Conservation (phyloP, 805 yeast genomes). For the Nakazawaea holstii region DNA sequence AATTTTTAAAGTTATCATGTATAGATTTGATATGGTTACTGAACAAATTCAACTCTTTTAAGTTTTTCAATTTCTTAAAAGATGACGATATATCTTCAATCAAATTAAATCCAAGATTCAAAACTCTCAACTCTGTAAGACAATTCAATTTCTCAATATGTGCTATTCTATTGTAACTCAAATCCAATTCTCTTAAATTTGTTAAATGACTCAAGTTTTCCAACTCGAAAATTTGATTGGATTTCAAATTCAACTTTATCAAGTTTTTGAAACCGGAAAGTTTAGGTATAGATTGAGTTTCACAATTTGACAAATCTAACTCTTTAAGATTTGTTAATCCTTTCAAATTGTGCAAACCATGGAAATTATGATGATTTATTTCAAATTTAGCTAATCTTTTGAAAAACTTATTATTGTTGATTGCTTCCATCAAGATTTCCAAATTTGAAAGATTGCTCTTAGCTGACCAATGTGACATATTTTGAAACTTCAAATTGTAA, state of each 20-base stretch:
- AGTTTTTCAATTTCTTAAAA: conserved; percentile 5
- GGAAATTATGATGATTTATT: conserved; percentile 7
- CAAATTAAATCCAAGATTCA: conserved; percentile 10
- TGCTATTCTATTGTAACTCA: conserved; percentile 39
- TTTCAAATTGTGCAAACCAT: conserved; percentile 30
- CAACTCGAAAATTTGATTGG: conserved; percentile 9
- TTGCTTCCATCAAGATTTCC: not conserved
- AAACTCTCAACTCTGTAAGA: conserved; percentile 2
- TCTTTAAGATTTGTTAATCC: conserved; percentile 53
- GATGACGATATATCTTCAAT: conserved; percentile 3
- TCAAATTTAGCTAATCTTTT: conserved; percentile 3
- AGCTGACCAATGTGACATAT: conserved; percentile 9
- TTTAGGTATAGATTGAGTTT: conserved; percentile 59
- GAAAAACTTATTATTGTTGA: conserved; percentile 2
- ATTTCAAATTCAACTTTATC: conserved; percentile 59
- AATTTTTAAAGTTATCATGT: conserved; percentile 49
- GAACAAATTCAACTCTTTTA: conserved; percentile 16
- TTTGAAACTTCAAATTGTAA: conserved; percentile 7
- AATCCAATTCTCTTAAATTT: conserved; percentile 7
- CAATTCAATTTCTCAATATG: conserved; percentile 46
- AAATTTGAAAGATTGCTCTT: not conserved
- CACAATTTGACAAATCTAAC: conserved; percentile 75
- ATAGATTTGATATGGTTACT: conserved; percentile 54
- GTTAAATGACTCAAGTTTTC: conserved; percentile 6
- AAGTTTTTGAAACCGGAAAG: conserved; percentile 47